Conservation (phyloP, 2,329 filamentous ascomycete species). For the Aspergillus tamarii region DNA sequence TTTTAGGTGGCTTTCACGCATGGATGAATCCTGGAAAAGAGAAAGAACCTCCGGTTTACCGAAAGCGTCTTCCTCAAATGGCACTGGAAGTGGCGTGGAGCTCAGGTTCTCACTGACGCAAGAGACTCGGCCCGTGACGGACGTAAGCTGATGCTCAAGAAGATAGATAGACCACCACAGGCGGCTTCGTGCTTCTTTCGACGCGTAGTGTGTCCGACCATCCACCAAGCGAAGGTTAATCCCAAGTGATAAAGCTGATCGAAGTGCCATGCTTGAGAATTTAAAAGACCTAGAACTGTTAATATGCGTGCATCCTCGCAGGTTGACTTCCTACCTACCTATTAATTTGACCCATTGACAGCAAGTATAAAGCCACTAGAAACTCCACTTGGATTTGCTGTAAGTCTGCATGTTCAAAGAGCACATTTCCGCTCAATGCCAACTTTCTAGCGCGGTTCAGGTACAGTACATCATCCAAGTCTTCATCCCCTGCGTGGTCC, state of each 20-base stretch:
- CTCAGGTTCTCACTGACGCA: slow-evolving; percentile 43
- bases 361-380: slow-evolving; percentile 44
- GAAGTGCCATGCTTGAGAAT: slow-evolving; percentile 44
- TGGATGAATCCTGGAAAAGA: slow-evolving; percentile 27
- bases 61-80: slow-evolving; percentile 42
- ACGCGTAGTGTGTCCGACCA: slow-evolving; percentile 34
- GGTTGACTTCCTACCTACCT: slow-evolving; percentile 31
- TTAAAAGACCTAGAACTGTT: slow-evolving; percentile 40
- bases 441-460: slow-evolving; percentile 45
- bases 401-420: slow-evolving; percentile 46
- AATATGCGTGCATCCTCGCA: not conserved
- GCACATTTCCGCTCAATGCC: slow-evolving; percentile 36
- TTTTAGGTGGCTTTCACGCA: slow-evolving; percentile 28
- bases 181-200: slow-evolving; percentile 45
- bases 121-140: slow-evolving; percentile 46
- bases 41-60: slow-evolving; percentile 27
- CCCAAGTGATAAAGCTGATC: slow-evolving; percentile 44
- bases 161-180: slow-evolving; percentile 50
- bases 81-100: slow-evolving; percentile 41
- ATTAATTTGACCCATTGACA: slow-evolving; percentile 46
- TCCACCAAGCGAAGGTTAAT: slow-evolving; percentile 47
- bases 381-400: slow-evolving; percentile 48
- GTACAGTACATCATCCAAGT: slow-evolving; percentile 43
- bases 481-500: slow-evolving; percentile 21
- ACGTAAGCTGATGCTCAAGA: slow-evolving; percentile 45